Base-by-base conservation (phyloP, 305 asterid species). In the Stenogyne calaminthoides region DNA sequence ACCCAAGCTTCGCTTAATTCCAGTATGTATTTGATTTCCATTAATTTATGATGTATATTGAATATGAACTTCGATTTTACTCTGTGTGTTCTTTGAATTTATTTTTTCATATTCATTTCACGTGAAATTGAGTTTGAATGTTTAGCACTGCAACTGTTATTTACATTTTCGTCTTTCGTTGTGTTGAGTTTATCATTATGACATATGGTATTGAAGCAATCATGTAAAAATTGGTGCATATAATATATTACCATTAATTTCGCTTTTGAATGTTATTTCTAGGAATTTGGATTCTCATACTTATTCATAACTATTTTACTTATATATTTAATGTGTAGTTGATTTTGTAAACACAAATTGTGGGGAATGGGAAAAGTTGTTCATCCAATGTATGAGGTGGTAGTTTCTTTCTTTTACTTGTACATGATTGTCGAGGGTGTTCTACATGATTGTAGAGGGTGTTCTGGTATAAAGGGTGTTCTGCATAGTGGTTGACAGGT, bases 1-100 rank as follows among this genome's bases (percentile, higher is more conserved):
- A 39, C 83, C 78, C 81, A 76, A 70, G 91, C 93, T 73, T 85
- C 93, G 62, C 73, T 88, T 44, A 88, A 68, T 66, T 79, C 95
- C 64, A 67, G 98, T 91, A 75, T 77, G 91, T 76, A 37, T 32
- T 46, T 20, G 34, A 34, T 22, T 27, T 22, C 34, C 34, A 32
- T 29, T 20, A 10, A 15, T 56, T 18, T 34, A 5, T 29, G 18
- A 10, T 47, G 11, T 34, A 18, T 6, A 51, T 9, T 7, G 19
- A 32, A 29, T 18, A 20, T 46, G 20, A 64, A 4, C 52, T 64
- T 52, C 18, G 59, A 22, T 63, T 72, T 51, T 10, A 49, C 22
- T 64, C 22, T 6, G 56, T 2, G 0, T 7, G 10, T 15, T 49
- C 22, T 15, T 47, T 1, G 16, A 12, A 16, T 12, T 49, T 1